These are phyloP conservation scores for Coemansia sp. DNA, from an alignment of 192 early-diverging fungal species.

Conservation along the genomic window DNA sequence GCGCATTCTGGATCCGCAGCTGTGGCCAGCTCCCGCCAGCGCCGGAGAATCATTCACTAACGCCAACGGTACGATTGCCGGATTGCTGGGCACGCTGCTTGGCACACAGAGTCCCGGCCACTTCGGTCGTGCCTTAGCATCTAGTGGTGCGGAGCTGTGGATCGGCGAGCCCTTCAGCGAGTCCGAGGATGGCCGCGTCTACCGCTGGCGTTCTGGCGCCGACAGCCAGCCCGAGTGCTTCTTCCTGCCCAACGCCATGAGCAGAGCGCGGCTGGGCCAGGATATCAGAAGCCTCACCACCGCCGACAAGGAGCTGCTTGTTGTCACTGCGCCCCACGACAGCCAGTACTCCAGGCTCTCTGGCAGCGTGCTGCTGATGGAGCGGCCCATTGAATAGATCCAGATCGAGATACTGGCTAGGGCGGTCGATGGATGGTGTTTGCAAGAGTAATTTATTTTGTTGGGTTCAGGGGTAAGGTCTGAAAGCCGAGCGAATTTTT, in stretches of 20 bases:
- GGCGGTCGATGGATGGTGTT: background rate
- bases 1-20: constrained; percentile 40
- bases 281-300: constrained; percentile 7
- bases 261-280: constrained; percentile 34
- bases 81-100: constrained; percentile 32
- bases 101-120: constrained; percentile 51
- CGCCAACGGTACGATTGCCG: constrained; percentile 8
- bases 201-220: constrained; percentile 28
- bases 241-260: constrained; percentile 11
- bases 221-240: constrained; percentile 23
- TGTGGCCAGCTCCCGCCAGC: constrained; percentile 11
- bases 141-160: constrained; percentile 32
- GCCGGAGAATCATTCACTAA: background rate
- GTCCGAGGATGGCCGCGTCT: constrained; percentile 37
- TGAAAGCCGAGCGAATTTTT: background rate
- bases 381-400: background rate
- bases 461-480: background rate
- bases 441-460: background rate
- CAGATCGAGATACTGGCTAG: background rate
- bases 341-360: constrained; percentile 43
- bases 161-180: constrained; percentile 54
- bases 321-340: constrained; percentile 44
- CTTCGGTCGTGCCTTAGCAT: constrained; percentile 48
- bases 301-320: constrained; percentile 17
- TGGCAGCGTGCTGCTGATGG: constrained; percentile 30